Percentiles rank a stretch among this genome's conserved stretches.
Conservation (phyloP, 805 yeast genomes). For the Myxozyma lipomycoides region DNA sequence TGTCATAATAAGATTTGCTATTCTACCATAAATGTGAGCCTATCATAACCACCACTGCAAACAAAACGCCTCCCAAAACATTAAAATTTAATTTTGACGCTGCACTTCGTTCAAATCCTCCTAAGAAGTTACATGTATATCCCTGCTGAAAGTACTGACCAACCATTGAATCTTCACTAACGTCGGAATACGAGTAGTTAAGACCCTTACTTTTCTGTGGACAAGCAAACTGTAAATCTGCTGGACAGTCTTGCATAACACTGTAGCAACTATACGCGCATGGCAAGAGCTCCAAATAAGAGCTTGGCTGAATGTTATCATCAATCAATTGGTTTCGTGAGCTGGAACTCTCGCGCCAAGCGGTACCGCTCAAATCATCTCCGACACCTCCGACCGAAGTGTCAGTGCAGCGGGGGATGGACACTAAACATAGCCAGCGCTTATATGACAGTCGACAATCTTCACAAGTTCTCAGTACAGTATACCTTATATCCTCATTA, state of each 20-base stretch:
- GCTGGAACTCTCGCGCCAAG: conserved; percentile 1
- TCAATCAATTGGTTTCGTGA: conserved; percentile 63
- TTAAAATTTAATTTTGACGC: not conserved
- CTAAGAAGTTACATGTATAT: conserved; percentile 1
- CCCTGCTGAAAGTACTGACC: not conserved
- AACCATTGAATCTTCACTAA: not conserved
- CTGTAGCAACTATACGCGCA: conserved; percentile 77
- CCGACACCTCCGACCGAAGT: conserved; percentile 28
- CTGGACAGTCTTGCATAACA: conserved; percentile 79
- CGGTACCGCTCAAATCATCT: conserved; percentile 3
- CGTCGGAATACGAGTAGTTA: conserved; percentile 19
- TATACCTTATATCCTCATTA: conserved; percentile 58
- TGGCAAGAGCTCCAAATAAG: conserved; percentile 79
- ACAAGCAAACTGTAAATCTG: conserved; percentile 69
- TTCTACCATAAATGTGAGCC: not conserved
- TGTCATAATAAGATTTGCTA: not conserved
- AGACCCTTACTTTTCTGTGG: conserved; percentile 45
- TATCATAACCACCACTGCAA: no score
- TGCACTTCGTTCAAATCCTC: not conserved
- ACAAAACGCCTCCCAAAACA: no score
- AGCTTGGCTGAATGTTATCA: conserved; percentile 50
- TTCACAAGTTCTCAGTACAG: conserved; percentile 68
- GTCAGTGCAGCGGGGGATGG: conserved; percentile 80
- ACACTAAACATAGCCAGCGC: conserved; percentile 84
- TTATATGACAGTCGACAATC: conserved; percentile 70